These are phyloP conservation scores for Rhizopogon sp. DNA, from an alignment of 768 basidiomycete genomes.

Conservation along the genomic window DNA sequence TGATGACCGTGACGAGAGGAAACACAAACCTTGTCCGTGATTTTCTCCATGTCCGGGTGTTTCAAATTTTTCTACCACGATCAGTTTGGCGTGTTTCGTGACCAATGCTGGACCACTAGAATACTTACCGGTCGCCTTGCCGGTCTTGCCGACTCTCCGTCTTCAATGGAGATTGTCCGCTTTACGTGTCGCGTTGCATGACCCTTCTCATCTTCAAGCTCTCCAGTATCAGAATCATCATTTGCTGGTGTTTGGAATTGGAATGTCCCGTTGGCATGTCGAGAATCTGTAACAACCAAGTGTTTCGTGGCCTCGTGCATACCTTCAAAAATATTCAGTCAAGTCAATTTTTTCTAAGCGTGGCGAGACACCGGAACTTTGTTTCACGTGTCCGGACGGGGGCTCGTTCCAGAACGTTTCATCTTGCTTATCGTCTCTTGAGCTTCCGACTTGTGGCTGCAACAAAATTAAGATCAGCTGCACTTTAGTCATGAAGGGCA, in stretches of 20 bases:
- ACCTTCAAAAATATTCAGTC: background rate
- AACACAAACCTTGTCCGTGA: slow-evolving; percentile 18
- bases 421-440: background rate
- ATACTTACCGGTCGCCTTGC: slow-evolving; percentile 20
- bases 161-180: slow-evolving; percentile 11
- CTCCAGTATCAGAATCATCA: slow-evolving; percentile 23
- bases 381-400: slow-evolving; percentile 2
- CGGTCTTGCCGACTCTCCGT: slow-evolving; percentile 19
- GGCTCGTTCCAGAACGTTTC: slow-evolving; percentile 1
- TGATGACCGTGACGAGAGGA: background rate
- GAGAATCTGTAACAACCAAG: background rate
- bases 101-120: background rate
- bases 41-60: slow-evolving; percentile 8
- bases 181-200: slow-evolving; percentile 17
- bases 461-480: background rate
- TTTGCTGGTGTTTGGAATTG: slow-evolving; percentile 21
- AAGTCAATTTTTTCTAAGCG: background rate
- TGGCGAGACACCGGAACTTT: background rate
- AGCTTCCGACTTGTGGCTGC: slow-evolving; percentile 1
- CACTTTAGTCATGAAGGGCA: background rate
- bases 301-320: background rate
- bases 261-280: slow-evolving; percentile 11
- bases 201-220: slow-evolving; percentile 18
- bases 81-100: background rate
- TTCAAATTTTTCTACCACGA: slow-evolving; percentile 19